These are phyloP conservation scores for Coniferiporia sulphurascens DNA, from an alignment of 1,284 basidiomycete genomes.

Conservation along the genomic window DNA sequence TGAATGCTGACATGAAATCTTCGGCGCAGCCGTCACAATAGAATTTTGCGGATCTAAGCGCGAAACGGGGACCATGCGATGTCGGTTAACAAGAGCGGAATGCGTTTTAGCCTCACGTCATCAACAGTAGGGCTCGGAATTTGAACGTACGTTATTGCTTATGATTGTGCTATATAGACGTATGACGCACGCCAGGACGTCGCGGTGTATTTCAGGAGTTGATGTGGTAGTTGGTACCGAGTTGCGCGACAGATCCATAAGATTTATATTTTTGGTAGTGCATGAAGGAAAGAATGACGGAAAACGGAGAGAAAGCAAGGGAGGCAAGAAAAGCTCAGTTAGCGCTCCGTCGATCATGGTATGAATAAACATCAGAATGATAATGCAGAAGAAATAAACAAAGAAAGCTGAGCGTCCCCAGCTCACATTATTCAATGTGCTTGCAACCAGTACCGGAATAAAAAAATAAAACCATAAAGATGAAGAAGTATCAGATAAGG, in stretches of 20 bases:
- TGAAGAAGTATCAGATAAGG: constrained; percentile 32
- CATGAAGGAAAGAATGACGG: neutral
- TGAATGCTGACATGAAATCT: neutral
- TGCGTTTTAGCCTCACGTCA: neutral
- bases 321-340: constrained; percentile 22
- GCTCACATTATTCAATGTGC: constrained; percentile 8
- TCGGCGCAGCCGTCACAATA: constrained; percentile 36
- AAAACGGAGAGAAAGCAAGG: neutral
- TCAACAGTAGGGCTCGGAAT: neutral
- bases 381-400: constrained; percentile 20
- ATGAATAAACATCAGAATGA: constrained; percentile 21
- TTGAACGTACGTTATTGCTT: constrained; percentile 59
- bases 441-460: constrained; percentile 16
- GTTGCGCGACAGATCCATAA: neutral
- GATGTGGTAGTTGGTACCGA: neutral
- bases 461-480: constrained; percentile 12
- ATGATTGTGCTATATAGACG: constrained; percentile 47
- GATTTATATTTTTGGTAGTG: neutral
- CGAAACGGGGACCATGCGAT: neutral
- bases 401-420: constrained; percentile 1
- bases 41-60: constrained; percentile 48
- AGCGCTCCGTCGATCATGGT: constrained; percentile 21
- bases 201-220: neutral
- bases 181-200: neutral
- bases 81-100: neutral